Conservation (phyloP, 2,329 filamentous ascomycete genomes). For the Parastagonospora nodorum region DNA sequence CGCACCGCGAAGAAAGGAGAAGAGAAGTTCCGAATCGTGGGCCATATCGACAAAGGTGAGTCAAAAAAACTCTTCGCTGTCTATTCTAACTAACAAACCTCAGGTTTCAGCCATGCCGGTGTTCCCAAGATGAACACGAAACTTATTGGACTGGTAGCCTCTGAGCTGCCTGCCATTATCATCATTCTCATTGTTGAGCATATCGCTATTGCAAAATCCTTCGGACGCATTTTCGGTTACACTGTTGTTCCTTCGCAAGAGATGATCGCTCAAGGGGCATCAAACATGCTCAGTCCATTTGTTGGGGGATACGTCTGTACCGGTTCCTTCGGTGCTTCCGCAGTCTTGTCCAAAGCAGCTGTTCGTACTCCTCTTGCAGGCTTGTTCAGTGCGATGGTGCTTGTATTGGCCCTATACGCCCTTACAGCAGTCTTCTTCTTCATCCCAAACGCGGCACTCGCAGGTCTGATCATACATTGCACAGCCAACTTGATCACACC, state of each 20-base stretch:
- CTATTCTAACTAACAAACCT: not conserved
- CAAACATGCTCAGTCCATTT: constrained; percentile 86
- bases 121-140: constrained; percentile 68
- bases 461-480: constrained; percentile 90
- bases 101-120: constrained; percentile 77
- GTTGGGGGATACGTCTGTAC: constrained; percentile 87
- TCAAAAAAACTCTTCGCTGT: not conserved
- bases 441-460: constrained; percentile 78
- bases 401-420: constrained; percentile 85
- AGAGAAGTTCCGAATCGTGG: constrained; percentile 70
- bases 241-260: constrained; percentile 92
- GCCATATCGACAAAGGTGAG: constrained; percentile 72
- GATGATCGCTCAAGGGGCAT: constrained; percentile 86
- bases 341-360: constrained; percentile 93
- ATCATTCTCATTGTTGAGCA: constrained; percentile 94
- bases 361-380: constrained; percentile 88
- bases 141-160: constrained; percentile 69
- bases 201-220: constrained; percentile 93
- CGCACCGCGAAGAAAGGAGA: constrained; percentile 48
- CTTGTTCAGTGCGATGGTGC: constrained; percentile 79
- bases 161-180: constrained; percentile 77
- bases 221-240: constrained; percentile 91
- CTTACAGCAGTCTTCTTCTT: constrained; percentile 87
- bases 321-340: constrained; percentile 90
- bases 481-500: constrained; percentile 88